Evolutionary conservation across 176 grass and related monocot genomes (phyloP).

Genomic region (Phoenix dactylifera): DNA sequence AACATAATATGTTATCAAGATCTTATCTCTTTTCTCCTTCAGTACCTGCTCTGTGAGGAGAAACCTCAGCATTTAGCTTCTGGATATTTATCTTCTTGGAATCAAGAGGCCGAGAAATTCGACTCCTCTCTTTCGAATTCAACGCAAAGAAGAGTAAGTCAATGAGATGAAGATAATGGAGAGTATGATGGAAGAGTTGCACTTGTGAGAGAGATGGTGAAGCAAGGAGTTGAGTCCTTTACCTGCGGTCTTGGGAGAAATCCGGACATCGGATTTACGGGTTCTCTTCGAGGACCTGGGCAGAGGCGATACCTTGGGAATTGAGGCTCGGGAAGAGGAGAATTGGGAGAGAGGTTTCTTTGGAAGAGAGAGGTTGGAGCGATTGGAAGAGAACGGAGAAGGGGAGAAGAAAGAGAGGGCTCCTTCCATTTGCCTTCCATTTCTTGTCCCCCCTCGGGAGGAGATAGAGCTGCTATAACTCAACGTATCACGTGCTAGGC

Average conservation of each 20-base stretch:
- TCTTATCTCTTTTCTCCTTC: not conserved
- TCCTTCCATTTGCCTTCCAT: conserved; percentile 22
- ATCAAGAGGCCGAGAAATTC: conserved; percentile 24
- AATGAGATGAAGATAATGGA: not conserved
- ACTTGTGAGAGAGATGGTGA: too few relatives aligned
- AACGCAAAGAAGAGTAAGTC: conserved; percentile 11
- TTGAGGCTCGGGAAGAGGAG: not conserved
- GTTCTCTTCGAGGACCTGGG: not conserved
- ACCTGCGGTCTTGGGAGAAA: not conserved
- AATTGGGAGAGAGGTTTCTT: not conserved
- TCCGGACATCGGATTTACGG: not conserved
- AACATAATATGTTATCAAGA: too few relatives aligned
- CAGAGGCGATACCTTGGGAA: not conserved
- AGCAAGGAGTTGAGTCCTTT: not conserved
- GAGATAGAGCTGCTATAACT: not conserved
- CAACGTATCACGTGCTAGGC: too few relatives aligned
- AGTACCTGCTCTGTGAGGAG: conserved; percentile 52
- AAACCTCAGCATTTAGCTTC: conserved; percentile 26
- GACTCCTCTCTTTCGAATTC: conserved; percentile 26
- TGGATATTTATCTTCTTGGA: conserved; percentile 2
- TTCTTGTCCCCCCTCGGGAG: not conserved
- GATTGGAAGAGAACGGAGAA: not conserved
- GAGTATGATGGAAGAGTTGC: not conserved
- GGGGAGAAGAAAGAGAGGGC: conserved; percentile 15
- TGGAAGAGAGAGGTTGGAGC: not conserved